Conservation (phyloP, 1,284 basidiomycete genomes). For the Ustilago cynodontis region DNA sequence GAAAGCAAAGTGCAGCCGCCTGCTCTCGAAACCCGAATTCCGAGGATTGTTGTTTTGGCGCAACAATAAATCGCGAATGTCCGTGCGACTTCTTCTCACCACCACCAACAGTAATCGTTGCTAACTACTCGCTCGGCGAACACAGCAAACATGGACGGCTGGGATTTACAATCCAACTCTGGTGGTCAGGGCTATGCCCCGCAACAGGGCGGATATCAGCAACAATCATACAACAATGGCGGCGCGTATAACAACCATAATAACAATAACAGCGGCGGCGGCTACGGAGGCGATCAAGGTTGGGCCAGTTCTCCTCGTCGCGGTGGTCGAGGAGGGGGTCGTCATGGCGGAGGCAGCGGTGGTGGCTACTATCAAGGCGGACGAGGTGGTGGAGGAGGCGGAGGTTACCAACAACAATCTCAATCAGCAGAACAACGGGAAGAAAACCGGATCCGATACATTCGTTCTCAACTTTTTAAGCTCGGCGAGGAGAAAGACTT, state of each 20-base stretch:
- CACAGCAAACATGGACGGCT: conserved; percentile 30
- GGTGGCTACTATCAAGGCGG: conserved; percentile 25
- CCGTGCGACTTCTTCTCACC: conserved; percentile 12
- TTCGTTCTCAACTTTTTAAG: conserved; percentile 53
- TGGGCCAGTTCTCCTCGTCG: conserved; percentile 46
- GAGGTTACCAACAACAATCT: conserved; percentile 10
- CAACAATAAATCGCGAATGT: not conserved
- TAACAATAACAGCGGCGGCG: not conserved
- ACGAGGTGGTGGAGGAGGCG: conserved; percentile 12
- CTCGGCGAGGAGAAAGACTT: conserved; percentile 59
- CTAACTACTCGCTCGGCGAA: too few species aligned
- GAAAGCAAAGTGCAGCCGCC: not conserved
- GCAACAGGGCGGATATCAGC: conserved; percentile 14
- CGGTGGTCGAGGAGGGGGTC: conserved; percentile 35
- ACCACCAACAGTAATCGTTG: not conserved
- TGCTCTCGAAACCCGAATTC: conserved; percentile 14
- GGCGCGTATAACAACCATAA: conserved; percentile 2
- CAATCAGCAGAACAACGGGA: conserved; percentile 43
- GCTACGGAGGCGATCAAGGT: conserved; percentile 27
- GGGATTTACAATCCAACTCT: conserved; percentile 19
- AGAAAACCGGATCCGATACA: conserved; percentile 47
- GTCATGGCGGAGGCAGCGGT: conserved; percentile 24
- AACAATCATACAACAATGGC: conserved; percentile 21
- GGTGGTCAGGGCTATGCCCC: conserved; percentile 1
- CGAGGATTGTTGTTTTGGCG: conserved; percentile 12